Conservation (phyloP, 495 filamentous ascomycete species). For the Xylaria flabelliformis region DNA sequence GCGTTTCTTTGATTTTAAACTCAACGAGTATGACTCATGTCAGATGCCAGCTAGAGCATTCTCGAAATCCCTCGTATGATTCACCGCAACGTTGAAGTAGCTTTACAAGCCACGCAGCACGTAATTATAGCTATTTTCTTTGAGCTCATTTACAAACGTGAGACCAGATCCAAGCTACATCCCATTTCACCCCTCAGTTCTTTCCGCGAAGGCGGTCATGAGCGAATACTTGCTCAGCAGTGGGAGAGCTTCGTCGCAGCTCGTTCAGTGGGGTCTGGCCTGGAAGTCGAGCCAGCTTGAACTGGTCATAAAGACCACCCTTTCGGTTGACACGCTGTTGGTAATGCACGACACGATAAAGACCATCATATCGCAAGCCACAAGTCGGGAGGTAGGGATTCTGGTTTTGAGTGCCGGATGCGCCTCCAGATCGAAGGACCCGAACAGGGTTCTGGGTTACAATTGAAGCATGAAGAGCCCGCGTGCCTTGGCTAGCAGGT, state of each 20-base stretch:
- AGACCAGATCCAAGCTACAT: not conserved
- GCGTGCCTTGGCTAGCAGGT: constrained; percentile 40
- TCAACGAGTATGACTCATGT: not conserved
- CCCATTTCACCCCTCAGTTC: not conserved
- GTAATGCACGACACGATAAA: constrained; percentile 50
- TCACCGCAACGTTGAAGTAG: not conserved
- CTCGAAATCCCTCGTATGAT: not conserved
- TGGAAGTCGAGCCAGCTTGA: constrained; percentile 46
- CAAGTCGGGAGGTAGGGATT: constrained; percentile 42
- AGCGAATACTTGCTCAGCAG: constrained; percentile 27
- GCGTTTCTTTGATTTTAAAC: not conserved
- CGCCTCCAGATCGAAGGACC: constrained; percentile 51
- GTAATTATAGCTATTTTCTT: not conserved
- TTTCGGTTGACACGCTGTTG: constrained; percentile 24
- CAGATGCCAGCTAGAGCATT: not conserved
- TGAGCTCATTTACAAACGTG: not conserved
- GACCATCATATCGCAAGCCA: constrained; percentile 60
- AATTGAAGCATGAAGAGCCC: constrained; percentile 44
- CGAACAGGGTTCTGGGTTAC: constrained; percentile 45
- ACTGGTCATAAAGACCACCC: constrained; percentile 49
- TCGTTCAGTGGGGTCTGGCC: constrained; percentile 39
- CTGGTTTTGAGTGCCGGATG: not conserved
- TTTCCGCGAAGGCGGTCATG: constrained; percentile 5
- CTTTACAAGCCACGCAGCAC: not conserved
- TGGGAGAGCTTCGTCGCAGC: constrained; percentile 38